Evolutionary conservation across 306 rosid species (phyloP).

Genomic region (Dalbergia cochinchinensis): DNA sequence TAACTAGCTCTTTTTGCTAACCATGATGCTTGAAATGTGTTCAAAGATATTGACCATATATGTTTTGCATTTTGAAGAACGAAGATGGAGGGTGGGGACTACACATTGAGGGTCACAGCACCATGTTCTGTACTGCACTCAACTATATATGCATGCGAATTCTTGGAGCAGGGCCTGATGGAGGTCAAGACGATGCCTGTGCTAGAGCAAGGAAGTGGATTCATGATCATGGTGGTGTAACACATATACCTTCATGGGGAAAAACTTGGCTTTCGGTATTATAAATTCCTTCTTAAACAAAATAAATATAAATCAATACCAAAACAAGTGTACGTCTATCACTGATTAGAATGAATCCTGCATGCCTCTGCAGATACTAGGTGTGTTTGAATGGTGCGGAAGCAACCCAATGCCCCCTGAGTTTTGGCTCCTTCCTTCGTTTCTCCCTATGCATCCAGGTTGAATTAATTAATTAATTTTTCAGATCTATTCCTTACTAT

Average conservation of each 20-base stretch:
- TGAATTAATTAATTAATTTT: constrained; percentile 20
- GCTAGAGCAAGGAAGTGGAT: constrained; percentile 77
- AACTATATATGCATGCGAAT: constrained; percentile 73
- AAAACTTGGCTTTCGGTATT: constrained; percentile 86
- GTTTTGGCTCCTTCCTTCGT: constrained; percentile 83
- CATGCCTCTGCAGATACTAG: constrained; percentile 58
- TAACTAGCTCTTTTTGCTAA: neutral
- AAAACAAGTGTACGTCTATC: neutral
- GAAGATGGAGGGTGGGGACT: constrained; percentile 94
- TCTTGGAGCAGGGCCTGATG: constrained; percentile 77
- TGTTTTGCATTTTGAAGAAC: constrained; percentile 52
- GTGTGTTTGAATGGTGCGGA: constrained; percentile 76
- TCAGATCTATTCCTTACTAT: neutral
- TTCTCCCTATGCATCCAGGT: constrained; percentile 85
- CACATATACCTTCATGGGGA: constrained; percentile 88
- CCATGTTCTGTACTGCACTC: constrained; percentile 72
- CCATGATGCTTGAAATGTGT: neutral
- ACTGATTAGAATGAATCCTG: neutral
- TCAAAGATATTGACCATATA: neutral
- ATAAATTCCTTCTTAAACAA: neutral
- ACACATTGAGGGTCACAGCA: constrained; percentile 81
- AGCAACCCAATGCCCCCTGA: constrained; percentile 88
- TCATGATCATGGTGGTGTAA: constrained; percentile 68
- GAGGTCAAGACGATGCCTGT: constrained; percentile 68
- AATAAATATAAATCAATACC: neutral